Base-by-base conservation (phyloP, 306 rosid genomes). In the Senna siamea region DNA sequence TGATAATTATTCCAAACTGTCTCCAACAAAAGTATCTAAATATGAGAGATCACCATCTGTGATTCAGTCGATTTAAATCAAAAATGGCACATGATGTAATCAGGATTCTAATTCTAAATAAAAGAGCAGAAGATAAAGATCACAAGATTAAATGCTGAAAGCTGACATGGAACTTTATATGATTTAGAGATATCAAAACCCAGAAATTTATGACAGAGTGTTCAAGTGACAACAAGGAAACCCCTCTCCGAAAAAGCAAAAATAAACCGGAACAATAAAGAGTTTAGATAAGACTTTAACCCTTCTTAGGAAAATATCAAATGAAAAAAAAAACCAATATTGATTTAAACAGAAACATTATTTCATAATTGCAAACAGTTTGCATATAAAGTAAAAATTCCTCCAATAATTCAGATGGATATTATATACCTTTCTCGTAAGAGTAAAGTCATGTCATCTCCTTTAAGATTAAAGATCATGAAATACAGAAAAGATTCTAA, bases 1-100 rank as follows among this genome's bases (percentile, higher is more conserved):
- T 76, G 89, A 87, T 79, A 83, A 83, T 87, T 85, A 89, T 91
- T 89, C 95, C 95, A 91, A 89, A 89, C 87, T 87, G 92, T 86
- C 86, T 91, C 92, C 89, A 87, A 89, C 91, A 89, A 84, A 82
- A 82, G 86, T 84, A 85, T 85, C 83, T 87, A 85, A 86, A 80
- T 81, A 85, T 84, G 97, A 89, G 86, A 83, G 80, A 87, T 71
- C 87, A 85, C 82, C 94, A 85, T 85, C 78, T 78, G 86, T 85
- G 89, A 72, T 87, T 80, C 81, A 88, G 66, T 76, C 70, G 79
- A 84, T 87, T 85, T 80, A 83, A 91, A 81, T 74, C 51, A 81
- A 81, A 73, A 83, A 58, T 35, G 75, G 72, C 74, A 76, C 59
- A 71, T 79, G 76, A 76, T 77, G 65, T 76, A 76, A 78, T 76